Evolutionary conservation across 2,329 filamentous ascomycete genomes (phyloP).

Genomic region (Diplodia corticola): DNA sequence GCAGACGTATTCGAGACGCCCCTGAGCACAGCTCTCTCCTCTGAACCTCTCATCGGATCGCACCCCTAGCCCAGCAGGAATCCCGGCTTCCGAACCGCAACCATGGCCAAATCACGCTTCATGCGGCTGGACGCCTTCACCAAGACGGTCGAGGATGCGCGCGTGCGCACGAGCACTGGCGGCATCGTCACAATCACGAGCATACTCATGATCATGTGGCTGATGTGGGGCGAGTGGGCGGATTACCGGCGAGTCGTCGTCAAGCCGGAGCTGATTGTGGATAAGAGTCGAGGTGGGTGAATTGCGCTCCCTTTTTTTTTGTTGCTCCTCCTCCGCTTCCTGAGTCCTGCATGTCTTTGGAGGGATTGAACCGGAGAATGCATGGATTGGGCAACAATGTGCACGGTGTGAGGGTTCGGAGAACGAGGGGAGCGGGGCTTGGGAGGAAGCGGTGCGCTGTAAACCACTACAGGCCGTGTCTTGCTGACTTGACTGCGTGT

Average conservation of each 20-base stretch:
- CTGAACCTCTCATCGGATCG: background rate
- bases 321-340: background rate
- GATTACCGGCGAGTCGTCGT: constrained; percentile 87
- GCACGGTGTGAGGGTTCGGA: no score
- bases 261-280: constrained; percentile 89
- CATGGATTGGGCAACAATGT: background rate
- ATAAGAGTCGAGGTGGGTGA: constrained; percentile 82
- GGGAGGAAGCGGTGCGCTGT: background rate
- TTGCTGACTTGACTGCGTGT: constrained; percentile 11
- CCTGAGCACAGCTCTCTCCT: background rate
- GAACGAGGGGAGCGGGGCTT: background rate
- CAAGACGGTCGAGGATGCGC: constrained; percentile 97
- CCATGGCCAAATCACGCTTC: constrained; percentile 87
- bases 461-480: background rate
- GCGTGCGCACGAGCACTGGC: constrained; percentile 91
- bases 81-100: constrained; percentile 1
- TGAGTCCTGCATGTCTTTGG: background rate
- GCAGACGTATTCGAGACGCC: background rate
- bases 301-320: background rate
- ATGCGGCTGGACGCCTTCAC: constrained; percentile 97
- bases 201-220: constrained; percentile 80
- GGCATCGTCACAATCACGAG: constrained; percentile 93
- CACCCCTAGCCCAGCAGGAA: background rate
- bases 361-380: background rate
- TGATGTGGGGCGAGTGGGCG: constrained; percentile 93